These are phyloP conservation scores for Vachellia collinsii DNA, from an alignment of 306 rosid species.

Conservation along the genomic window DNA sequence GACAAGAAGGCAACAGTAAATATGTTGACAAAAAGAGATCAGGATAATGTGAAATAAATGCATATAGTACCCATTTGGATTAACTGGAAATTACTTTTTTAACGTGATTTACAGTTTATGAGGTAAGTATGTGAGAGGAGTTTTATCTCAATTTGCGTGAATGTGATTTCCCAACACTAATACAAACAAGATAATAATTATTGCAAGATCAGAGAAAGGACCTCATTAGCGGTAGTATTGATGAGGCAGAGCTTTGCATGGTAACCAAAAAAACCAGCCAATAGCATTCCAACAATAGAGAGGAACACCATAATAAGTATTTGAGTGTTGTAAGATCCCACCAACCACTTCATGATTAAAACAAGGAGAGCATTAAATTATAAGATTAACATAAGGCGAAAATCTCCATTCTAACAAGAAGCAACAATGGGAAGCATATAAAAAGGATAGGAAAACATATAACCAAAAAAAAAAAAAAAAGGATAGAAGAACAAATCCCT, in stretches of 20 bases:
- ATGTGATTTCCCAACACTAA: no score
- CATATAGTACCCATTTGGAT: neutral
- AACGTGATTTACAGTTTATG: no score
- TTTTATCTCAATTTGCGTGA: no score
- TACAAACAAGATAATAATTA: neutral
- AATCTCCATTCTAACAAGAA: slow-evolving; percentile 1
- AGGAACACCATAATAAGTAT: slow-evolving; percentile 83
- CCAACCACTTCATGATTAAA: slow-evolving; percentile 63
- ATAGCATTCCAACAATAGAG: slow-evolving; percentile 67
- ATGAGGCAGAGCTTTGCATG: slow-evolving; percentile 88
- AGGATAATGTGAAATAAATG: neutral
- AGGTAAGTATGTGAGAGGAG: no score
- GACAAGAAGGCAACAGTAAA: no score
- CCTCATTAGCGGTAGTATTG: slow-evolving; percentile 97
- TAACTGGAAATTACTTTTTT: no score
- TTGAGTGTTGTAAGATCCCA: slow-evolving; percentile 87
- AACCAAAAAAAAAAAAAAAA: neutral
- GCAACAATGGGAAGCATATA: neutral
- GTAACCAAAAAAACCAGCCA: slow-evolving; percentile 86
- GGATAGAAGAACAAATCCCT: slow-evolving; percentile 24
- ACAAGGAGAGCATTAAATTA: neutral
- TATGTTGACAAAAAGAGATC: neutral
- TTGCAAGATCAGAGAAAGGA: slow-evolving; percentile 39
- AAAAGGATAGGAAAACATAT: slow-evolving; percentile 2
- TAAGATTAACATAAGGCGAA: neutral